These are phyloP conservation scores for Kwoniella pini DNA, from an alignment of 768 basidiomycete genomes.

Conservation along the genomic window DNA sequence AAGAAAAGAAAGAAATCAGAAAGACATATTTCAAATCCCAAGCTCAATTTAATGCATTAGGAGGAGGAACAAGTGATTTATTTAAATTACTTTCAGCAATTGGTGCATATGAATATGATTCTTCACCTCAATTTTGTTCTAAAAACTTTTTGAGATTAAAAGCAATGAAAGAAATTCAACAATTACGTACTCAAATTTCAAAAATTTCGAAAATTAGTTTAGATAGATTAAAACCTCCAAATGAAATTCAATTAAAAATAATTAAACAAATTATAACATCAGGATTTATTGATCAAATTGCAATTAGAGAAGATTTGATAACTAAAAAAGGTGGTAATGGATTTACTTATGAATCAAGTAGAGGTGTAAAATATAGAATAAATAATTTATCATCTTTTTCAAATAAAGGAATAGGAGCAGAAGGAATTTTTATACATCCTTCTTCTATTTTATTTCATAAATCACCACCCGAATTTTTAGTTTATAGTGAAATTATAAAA, in stretches of 20 bases:
- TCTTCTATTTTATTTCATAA: constrained; percentile 72
- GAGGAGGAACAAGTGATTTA: constrained; percentile 76
- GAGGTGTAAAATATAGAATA: constrained; percentile 79
- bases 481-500: constrained; percentile 78
- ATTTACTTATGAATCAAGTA: constrained; percentile 70
- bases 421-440: constrained; percentile 91
- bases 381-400: constrained; percentile 61
- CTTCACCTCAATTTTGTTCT: constrained; percentile 74
- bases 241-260: constrained; percentile 79
- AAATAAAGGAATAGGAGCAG: constrained; percentile 64
- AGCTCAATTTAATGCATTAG: constrained; percentile 69
- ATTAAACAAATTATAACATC: constrained; percentile 83
- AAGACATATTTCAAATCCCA: constrained; percentile 82
- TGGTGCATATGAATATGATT: constrained; percentile 92
- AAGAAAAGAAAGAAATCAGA: constrained; percentile 63
- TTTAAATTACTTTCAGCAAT: constrained; percentile 89
- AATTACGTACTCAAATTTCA: constrained; percentile 83
- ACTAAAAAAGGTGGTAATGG: constrained; percentile 62
- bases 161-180: constrained; percentile 99
- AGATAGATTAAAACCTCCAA: constrained; percentile 73
- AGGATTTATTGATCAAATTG: constrained; percentile 93
- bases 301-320: constrained; percentile 80
- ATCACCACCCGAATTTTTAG: constrained; percentile 80
- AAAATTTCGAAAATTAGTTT: constrained; percentile 84
- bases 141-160: constrained; percentile 89